Evolutionary conservation across 108 stramenopile genomes (phyloP).

Genomic region (Skeletonema costatum): DNA sequence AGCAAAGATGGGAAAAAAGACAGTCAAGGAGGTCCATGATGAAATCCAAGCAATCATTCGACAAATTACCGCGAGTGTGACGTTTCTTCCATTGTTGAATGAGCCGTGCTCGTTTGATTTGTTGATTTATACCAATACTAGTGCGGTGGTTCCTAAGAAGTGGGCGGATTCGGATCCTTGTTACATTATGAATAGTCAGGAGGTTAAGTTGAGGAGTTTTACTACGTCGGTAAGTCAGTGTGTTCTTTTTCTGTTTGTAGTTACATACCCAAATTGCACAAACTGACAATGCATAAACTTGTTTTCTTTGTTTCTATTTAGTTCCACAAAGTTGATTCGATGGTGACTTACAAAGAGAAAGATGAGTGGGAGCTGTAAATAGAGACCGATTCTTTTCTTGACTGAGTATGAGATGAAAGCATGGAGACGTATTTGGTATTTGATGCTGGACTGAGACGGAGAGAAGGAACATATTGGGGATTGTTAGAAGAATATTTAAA

Average conservation of each 20-base stretch:
- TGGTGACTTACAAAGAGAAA: constrained; percentile 89
- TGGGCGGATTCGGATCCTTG: constrained; percentile 98
- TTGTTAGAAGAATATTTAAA: constrained; percentile 4
- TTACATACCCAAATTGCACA: not conserved
- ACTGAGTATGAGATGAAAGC: not conserved
- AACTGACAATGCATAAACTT: not conserved
- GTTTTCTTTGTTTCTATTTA: not conserved
- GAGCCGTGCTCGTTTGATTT: constrained; percentile 99
- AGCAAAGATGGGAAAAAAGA: constrained; percentile 56
- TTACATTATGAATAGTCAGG: constrained; percentile 93
- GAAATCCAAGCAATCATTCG: constrained; percentile 99
- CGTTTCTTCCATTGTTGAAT: constrained; percentile 95
- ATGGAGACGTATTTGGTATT: not conserved
- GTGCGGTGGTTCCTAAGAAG: constrained; percentile 83
- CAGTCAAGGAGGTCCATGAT: constrained; percentile 92
- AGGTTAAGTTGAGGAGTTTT: constrained; percentile 94
- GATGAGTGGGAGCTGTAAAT: constrained; percentile 89
- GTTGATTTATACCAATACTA: constrained; percentile 92
- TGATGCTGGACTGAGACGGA: not conserved
- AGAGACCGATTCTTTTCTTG: not conserved
- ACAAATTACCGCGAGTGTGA: constrained; percentile 96
- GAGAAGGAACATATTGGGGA: not conserved
- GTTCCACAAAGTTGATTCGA: constrained; percentile 92
- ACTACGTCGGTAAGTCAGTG: constrained; percentile 80
- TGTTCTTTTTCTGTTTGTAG: not conserved